phyloP scores from a whole-genome alignment of 345 rosid genomes.

The Moringa oleifera region DNA sequence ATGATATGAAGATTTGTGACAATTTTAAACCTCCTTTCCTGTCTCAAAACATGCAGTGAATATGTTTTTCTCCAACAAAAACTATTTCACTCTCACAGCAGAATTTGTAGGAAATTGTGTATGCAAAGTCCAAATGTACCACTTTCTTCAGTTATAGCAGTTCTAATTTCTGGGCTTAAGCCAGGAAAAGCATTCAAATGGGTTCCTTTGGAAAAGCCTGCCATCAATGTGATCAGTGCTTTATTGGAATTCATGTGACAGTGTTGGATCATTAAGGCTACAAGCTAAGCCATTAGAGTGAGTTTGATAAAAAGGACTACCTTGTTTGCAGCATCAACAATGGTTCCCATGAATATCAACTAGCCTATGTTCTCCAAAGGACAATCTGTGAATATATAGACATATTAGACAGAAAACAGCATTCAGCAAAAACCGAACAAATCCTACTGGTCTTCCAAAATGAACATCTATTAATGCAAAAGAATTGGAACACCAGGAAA shows the following conservation, averaged over 20 bases:
- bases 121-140: neutral
- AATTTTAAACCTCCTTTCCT: neutral
- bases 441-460: no score
- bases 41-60: neutral
- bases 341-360: conserved; percentile 42
- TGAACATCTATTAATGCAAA: no score
- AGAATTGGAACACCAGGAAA: no score
- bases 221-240: neutral
- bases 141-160: neutral
- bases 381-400: no score
- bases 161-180: no score
- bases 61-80: neutral
- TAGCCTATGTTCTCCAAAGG: conserved; percentile 11
- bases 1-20: neutral
- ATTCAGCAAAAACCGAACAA: no score
- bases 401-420: no score
- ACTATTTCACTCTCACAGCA: neutral
- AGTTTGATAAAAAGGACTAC: conserved; percentile 20
- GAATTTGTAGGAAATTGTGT: neutral
- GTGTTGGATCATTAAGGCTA: no score
- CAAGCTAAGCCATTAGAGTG: neutral
- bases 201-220: no score
- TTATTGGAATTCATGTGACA: no score
- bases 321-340: conserved; percentile 38
- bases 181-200: no score